Evolutionary conservation across 768 basidiomycete genomes (phyloP), one percentile per base, ranked within the genome.

Genomic region (Boletus coccyginus): DNA sequence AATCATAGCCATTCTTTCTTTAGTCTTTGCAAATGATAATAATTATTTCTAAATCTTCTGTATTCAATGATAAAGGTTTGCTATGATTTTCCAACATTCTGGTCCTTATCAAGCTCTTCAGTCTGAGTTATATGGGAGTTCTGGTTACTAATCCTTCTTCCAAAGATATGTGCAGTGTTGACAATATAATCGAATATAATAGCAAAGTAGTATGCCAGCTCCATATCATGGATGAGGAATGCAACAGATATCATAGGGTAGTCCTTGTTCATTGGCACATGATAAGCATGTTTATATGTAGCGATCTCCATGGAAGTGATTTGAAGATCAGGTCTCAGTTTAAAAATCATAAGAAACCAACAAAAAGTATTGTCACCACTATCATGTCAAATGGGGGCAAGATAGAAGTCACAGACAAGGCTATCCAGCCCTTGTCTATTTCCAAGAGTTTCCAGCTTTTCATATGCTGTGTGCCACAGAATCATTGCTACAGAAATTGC

Each of bases 1-100:
- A 56, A 35, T 56, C 50, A 21, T 56, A 56, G 4, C 55, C 55
- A 56, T 56, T 56, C 29, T 56, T 50, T 6, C 3, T 24, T 51
- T 51, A 55, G 11, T 58, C 53, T 16, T 27, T 35, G 1, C 6
- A 11, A 3, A 35, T 3, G 2, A 56, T 32, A 0, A 21, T 0
- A 13, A 56, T 32, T 2, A 3, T 7, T 1, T 46, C 39, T 3
- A 31, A 1, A 35, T 54, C 29, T 5, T 32, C 42, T 7, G 31
- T 21, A 29, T 49, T 11, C 56, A 57, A 1, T 6, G 2, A 14
- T 57, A 42, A 24, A 57, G 52, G 8, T 55, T 13, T 1, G 56
- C 47, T 6, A 49, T 19, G 5, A 40, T 40, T 1, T 5, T 7
- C 56, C 52, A 57, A 13, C 9, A 17, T 21, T 57, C 47, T 3